Conservation (phyloP, 495 filamentous ascomycete genomes). For the Penicillium cinerascens region DNA sequence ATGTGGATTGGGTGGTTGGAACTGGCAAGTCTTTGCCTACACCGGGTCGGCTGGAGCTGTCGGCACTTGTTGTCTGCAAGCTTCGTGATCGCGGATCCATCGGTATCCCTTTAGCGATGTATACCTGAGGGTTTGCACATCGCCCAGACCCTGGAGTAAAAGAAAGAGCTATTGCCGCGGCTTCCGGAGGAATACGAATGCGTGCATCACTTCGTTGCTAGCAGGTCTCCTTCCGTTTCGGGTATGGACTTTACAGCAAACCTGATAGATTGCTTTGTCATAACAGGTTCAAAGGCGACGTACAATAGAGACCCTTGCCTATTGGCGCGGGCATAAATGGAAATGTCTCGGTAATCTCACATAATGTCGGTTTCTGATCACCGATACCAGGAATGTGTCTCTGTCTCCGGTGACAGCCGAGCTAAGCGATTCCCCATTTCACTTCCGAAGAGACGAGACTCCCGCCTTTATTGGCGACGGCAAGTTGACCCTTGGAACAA, state of each 20-base stretch:
- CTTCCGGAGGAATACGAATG: not conserved
- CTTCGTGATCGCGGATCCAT: not conserved
- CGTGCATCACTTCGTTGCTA: not conserved
- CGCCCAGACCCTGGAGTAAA: not conserved
- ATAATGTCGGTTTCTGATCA: not conserved
- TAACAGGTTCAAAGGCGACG: not conserved
- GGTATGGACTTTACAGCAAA: not conserved
- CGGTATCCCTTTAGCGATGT: not conserved
- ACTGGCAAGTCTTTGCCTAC: not conserved
- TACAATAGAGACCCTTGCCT: not conserved
- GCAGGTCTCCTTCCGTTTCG: not conserved
- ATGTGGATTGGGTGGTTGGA: not conserved
- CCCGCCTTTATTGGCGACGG: conserved; percentile 5
- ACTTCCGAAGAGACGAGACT: not conserved
- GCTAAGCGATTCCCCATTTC: not conserved
- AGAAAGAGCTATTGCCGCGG: not conserved
- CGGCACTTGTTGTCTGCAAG: conserved; percentile 6
- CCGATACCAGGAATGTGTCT: no score
- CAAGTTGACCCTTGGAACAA: not conserved
- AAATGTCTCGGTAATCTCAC: not conserved
- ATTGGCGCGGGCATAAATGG: no score
- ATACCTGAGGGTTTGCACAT: not conserved
- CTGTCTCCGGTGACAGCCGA: not conserved
- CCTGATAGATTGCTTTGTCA: no score
- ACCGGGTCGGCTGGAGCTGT: conserved; percentile 1